Conservation (phyloP, 441 rosid genomes). For the Populus hybrid region DNA sequence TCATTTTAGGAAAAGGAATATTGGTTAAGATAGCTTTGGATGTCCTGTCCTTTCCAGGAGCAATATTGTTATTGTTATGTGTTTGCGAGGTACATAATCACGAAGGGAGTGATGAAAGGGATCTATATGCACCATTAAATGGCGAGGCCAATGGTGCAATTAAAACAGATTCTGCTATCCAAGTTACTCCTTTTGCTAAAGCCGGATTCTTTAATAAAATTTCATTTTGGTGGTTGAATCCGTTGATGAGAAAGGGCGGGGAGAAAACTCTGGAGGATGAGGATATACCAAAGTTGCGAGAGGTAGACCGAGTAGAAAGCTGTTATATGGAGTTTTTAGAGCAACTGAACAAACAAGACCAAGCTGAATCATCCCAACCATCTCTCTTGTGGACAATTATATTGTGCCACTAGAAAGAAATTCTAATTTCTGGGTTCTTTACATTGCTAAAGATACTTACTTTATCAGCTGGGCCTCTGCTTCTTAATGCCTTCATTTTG, state of each 20-base stretch:
- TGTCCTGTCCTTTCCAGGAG: conserved; percentile 61
- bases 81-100: conserved; percentile 40
- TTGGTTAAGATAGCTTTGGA: conserved; percentile 40
- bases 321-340: conserved; percentile 66
- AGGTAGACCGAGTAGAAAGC: conserved; percentile 62
- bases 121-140: conserved; percentile 57
- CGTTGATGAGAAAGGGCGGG: conserved; percentile 68
- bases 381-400: conserved; percentile 64
- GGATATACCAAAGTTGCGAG: conserved; percentile 20
- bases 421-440: conserved; percentile 77
- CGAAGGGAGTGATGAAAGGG: conserved; percentile 33
- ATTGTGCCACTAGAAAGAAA: conserved; percentile 65
- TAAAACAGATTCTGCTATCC: conserved; percentile 26
- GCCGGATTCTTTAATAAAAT: conserved; percentile 66
- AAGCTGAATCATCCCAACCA: conserved; percentile 41
- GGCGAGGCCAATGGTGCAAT: conserved; percentile 29
- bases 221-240: conserved; percentile 93
- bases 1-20: conserved; percentile 26
- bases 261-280: conserved; percentile 63
- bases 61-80: conserved; percentile 50
- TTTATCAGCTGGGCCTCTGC: conserved; percentile 76
- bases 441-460: conserved; percentile 76
- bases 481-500: too few species aligned
- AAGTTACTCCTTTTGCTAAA: conserved; percentile 45
- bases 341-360: conserved; percentile 48